These are phyloP conservation scores for Neurospora sp. DNA, from an alignment of 495 filamentous ascomycete genomes.

Conservation along the genomic window DNA sequence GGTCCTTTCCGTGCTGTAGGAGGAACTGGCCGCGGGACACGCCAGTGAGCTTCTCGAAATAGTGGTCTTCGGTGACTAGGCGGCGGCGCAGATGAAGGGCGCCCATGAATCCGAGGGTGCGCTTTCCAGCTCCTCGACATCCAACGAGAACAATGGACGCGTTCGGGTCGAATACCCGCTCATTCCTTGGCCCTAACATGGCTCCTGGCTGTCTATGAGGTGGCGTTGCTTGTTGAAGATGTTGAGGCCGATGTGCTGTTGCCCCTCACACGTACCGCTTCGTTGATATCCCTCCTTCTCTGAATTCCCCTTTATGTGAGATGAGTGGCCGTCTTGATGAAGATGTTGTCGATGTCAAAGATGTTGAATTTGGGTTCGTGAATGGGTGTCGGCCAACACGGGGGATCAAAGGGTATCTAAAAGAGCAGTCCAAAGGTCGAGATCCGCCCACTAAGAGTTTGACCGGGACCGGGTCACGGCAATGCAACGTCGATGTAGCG, in stretches of 20 bases:
- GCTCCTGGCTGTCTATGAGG: not conserved
- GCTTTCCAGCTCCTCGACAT: slow-evolving; percentile 65
- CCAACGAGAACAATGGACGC: slow-evolving; percentile 69
- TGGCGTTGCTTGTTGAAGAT: not conserved
- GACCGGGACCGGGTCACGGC: not conserved
- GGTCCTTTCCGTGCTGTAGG: slow-evolving; percentile 46
- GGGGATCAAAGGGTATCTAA: not conserved
- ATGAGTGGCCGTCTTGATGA: not conserved
- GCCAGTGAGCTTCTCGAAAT: slow-evolving; percentile 58
- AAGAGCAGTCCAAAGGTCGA: not conserved
- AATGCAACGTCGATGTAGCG: not conserved
- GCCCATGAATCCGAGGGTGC: slow-evolving; percentile 68
- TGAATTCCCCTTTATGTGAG: not conserved
- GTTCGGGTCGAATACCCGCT: slow-evolving; percentile 44
- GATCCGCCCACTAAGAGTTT: not conserved
- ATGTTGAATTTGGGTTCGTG: not conserved
- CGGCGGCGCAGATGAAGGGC: slow-evolving; percentile 59
- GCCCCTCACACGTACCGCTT: not conserved
- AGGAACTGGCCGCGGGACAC: slow-evolving; percentile 51
- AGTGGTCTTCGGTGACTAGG: slow-evolving; percentile 61
- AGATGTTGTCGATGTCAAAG: not conserved
- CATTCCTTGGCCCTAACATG: slow-evolving; percentile 25
- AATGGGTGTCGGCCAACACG: not conserved
- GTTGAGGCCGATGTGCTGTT: not conserved
- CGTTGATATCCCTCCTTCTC: not conserved